Base-by-base conservation (phyloP, 148 eudicot genomes). In the Rhododendron vialii region DNA sequence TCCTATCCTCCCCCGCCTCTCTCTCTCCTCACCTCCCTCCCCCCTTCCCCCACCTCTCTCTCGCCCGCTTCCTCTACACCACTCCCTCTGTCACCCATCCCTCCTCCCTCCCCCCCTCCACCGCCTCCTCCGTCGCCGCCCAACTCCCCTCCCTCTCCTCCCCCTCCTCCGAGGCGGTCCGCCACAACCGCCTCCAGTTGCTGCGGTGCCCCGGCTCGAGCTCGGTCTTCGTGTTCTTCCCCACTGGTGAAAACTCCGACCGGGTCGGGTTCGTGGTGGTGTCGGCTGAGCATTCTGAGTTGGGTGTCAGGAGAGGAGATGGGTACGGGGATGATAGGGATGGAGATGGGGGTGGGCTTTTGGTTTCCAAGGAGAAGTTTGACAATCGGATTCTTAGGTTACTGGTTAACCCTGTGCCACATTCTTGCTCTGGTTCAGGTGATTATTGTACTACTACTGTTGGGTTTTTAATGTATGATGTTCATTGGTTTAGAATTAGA, bases 191-290 rank as follows among this genome's bases (percentile, higher is more conserved):
- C 63, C 89, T 95, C 47, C 94, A 91, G 85, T 80, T 88, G 65
- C 92, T 95, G 41, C 87, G 81, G 14, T 87, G 88, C 59, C 91
- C 92, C 5, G 82, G 88, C 26, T 65, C 85, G 17, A 85, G 83
- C n/a, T 76, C 47, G 15, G 76, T 90, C 69, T n/a, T 94, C n/a
- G 86, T 84, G 12, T 92, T 95, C 85, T 94, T 91, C 35, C 94
- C 97, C 2, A 88, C 95, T 0, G 98, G 98, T 38, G 73, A 81
- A n/a, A 94, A 95, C 88, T 89, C 85, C 0, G 95, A 95, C 36
- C 82, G 85, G 26, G 90, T 96, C 67, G 98, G 98, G 43, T 92
- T 90, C 55, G 71, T 92, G 35, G 73, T 89, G 30, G 50, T 92
- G 63, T 79, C 86, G 2, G 86, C 89, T 26, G 45, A 85, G 35